These are phyloP conservation scores for Lodderomyces pseudojiufengensis DNA, from an alignment of 1,139 yeast species.

Conservation along the genomic window DNA sequence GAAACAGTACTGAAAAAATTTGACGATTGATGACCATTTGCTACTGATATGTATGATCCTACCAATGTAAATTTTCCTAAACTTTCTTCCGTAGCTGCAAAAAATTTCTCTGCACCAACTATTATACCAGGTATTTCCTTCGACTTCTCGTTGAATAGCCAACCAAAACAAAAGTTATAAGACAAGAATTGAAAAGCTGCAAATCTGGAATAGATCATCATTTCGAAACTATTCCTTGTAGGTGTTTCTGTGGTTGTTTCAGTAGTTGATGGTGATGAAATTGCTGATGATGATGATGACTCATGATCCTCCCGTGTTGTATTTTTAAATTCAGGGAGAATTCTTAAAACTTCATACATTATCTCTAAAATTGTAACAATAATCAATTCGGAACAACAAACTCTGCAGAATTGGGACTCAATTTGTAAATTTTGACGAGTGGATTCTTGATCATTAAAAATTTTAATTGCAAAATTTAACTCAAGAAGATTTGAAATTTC, in stretches of 20 bases:
- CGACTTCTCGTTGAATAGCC: conserved; percentile 52
- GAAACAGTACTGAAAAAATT: conserved; percentile 48
- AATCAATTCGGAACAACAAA: conserved; percentile 53
- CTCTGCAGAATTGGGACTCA: conserved; percentile 54
- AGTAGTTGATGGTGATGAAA: too few species aligned
- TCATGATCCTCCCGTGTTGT: too few species aligned
- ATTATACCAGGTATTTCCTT: conserved; percentile 65
- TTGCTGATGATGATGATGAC: too few species aligned
- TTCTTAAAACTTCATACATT: conserved; percentile 15
- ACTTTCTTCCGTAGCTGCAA: conserved; percentile 57
- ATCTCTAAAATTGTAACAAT: conserved; percentile 35
- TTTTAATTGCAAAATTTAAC: conserved; percentile 33
- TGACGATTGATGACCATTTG: conserved; percentile 54
- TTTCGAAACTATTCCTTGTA: conserved; percentile 39
- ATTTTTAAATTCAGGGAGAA: too few species aligned
- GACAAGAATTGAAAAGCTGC: conserved; percentile 58
- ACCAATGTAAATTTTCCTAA: conserved; percentile 63
- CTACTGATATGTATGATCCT: conserved; percentile 63
- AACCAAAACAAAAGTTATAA: conserved; percentile 69
- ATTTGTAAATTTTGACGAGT: conserved; percentile 47
- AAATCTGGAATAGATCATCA: conserved; percentile 45
- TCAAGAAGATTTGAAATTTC: conserved; percentile 48
- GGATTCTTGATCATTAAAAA: conserved; percentile 30
- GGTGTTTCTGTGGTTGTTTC: not conserved
- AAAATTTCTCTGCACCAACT: conserved; percentile 68